Evolutionary conservation across 2,329 filamentous ascomycete species (phyloP).

Genomic region (Hypoxylon sp.): DNA sequence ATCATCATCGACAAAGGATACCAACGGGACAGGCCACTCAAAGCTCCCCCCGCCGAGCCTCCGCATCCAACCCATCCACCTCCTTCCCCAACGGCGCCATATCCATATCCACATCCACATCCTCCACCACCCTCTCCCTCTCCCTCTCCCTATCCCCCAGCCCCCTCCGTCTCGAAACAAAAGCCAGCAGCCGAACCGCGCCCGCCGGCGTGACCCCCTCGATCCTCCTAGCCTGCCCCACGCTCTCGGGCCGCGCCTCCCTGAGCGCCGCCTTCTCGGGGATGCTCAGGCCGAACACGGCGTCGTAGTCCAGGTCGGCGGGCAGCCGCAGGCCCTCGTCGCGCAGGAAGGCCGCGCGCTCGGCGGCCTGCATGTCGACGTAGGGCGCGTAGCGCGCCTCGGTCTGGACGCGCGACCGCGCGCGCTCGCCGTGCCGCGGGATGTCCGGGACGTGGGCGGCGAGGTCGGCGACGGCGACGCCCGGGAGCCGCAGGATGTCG

Average conservation of each 20-base stretch:
- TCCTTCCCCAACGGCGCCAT: conserved; percentile 47
- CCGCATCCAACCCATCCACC: conserved; percentile 52
- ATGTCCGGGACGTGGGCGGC: conserved; percentile 65
- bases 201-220: conserved; percentile 78
- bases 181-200: conserved; percentile 67
- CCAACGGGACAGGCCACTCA: too few relatives aligned
- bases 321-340: conserved; percentile 82
- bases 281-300: conserved; percentile 76
- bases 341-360: conserved; percentile 72
- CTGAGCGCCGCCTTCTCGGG: conserved; percentile 80
- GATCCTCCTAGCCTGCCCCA: conserved; percentile 87
- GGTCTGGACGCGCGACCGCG: conserved; percentile 77
- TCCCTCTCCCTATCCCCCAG: conserved; percentile 17
- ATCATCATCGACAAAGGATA: too few relatives aligned
- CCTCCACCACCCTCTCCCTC: conserved; percentile 28
- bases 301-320: conserved; percentile 76
- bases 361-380: conserved; percentile 73
- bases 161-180: conserved; percentile 56
- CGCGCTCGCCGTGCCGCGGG: conserved; percentile 60
- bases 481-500: conserved; percentile 77
- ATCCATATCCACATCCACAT: conserved; percentile 1
- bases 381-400: conserved; percentile 90
- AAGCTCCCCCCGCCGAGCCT: conserved; percentile 51
- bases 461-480: conserved; percentile 66
- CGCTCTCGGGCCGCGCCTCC: conserved; percentile 77